Evolutionary conservation across 805 yeast species (phyloP), one percentile per base, ranked within the genome.

Genomic region (Yueomyces sinensis): DNA sequence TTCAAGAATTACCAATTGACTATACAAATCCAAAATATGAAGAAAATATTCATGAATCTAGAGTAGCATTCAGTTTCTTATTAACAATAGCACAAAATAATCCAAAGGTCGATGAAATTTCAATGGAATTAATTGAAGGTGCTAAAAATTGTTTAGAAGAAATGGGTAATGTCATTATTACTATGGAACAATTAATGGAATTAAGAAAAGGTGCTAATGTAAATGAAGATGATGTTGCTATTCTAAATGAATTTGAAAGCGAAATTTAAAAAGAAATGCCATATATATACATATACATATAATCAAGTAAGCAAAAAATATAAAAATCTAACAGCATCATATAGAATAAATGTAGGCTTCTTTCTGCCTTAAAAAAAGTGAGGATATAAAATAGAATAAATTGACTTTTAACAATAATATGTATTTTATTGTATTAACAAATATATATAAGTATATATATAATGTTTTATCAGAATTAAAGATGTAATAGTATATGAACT

Each of bases 121-220:
- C 78, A 35, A 66, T 65, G 5, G 93, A 81, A 49, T 51, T 84
- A 35, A 42, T 55, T 6, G 62, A 59, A 11, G 81, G 80, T 33
- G 68, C 79, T 1, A 50, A 55, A 18, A 66, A 56, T 9, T 51
- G 80, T 41, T 56, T 76, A 37, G 42, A 54, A 4, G 71, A 66
- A 38, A 54, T 81, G 27, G 93, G 89, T 2, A 86, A 83, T 9
- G 72, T 72, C 2, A 46, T 64, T 17, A 70, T 58, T 54, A 72
- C 59, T 56, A 32, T 41, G 14, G 32, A 41, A 14, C 55, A 53
- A 31, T 35, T 57, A 27, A 42, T 49, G 34, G 44, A 36, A 44
- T 46, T 43, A 40, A 54, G 40, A 47, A 58, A 50, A 29, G 60
- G 58, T 30, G 66, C 65, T 29, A 51, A 49, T 27, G 64, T 58